Percentiles rank a stretch among this genome's conserved stretches.
Evolutionary conservation across 108 stramenopile species (phyloP).

Genomic region (Fragilariopsis cylindrus): DNA sequence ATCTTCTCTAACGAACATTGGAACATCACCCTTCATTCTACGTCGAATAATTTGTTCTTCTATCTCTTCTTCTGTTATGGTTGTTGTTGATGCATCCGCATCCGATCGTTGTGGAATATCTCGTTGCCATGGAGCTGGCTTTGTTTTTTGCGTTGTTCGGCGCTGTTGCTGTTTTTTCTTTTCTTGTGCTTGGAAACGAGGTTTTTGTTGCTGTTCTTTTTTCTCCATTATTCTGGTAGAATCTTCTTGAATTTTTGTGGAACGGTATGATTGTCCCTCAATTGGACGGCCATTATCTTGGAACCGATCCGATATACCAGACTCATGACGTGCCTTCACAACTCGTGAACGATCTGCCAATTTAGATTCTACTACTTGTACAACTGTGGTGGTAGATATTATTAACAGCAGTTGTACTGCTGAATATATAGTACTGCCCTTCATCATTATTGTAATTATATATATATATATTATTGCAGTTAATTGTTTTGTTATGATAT

Average conservation of each 20-base stretch:
- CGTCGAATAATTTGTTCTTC: slow-evolving; percentile 8
- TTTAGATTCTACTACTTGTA: slow-evolving; percentile 39
- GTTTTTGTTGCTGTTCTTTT: slow-evolving; percentile 14
- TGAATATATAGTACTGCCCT: not conserved
- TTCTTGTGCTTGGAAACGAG: slow-evolving; percentile 9
- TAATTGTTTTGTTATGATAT: no score
- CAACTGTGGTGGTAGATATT: not conserved
- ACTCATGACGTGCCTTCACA: slow-evolving; percentile 57
- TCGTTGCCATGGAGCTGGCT: slow-evolving; percentile 47
- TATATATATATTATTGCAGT: no score
- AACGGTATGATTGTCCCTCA: slow-evolving; percentile 59
- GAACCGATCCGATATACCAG: slow-evolving; percentile 37
- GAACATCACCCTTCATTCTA: slow-evolving; percentile 17
- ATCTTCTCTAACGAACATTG: slow-evolving; percentile 8
- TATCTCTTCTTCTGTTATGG: not conserved
- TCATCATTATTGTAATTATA: not conserved
- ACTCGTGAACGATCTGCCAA: slow-evolving; percentile 85
- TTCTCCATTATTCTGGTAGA: slow-evolving; percentile 11
- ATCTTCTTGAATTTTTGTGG: slow-evolving; percentile 20
- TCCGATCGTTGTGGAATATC: slow-evolving; percentile 24
- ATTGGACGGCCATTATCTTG: slow-evolving; percentile 63
- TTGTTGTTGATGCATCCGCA: not conserved
- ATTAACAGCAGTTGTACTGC: slow-evolving; percentile 13
- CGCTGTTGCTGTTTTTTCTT: slow-evolving; percentile 10
- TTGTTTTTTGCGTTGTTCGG: slow-evolving; percentile 5